Evolutionary conservation across 2,329 filamentous ascomycete genomes (phyloP).

Genomic region (Aureobasidium vineae): DNA sequence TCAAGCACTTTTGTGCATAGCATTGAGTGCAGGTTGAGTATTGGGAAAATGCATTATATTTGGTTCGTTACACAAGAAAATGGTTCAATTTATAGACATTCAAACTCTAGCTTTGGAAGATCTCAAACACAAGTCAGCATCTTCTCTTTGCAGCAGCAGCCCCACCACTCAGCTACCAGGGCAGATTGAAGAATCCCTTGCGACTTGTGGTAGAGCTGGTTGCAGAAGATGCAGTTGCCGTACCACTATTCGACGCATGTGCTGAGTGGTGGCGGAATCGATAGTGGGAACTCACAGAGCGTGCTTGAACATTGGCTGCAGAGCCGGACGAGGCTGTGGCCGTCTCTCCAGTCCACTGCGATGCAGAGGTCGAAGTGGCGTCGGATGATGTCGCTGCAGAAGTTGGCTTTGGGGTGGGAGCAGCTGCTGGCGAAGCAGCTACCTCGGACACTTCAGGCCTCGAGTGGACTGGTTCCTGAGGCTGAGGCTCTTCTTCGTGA

Average conservation of each 20-base stretch:
- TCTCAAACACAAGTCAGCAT: background rate
- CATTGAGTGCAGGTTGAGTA: too few relatives aligned
- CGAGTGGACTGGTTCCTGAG: background rate
- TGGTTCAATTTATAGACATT: background rate
- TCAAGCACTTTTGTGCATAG: too few relatives aligned
- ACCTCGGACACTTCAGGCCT: background rate
- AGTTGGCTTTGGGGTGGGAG: slow-evolving; percentile 8
- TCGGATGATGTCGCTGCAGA: background rate
- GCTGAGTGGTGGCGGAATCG: slow-evolving; percentile 14
- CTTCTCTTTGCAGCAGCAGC: background rate
- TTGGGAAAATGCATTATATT: background rate
- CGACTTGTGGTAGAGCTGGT: slow-evolving; percentile 2
- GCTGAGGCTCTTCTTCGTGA: background rate
- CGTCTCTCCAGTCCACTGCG: slow-evolving; percentile 12
- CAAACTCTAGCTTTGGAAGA: background rate
- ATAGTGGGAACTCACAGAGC: slow-evolving; percentile 21
- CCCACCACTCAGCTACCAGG: slow-evolving; percentile 18
- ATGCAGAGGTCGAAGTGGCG: background rate
- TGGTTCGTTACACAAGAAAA: slow-evolving; percentile 4
- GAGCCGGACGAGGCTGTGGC: background rate
- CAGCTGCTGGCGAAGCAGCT: background rate
- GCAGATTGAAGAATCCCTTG: slow-evolving; percentile 18
- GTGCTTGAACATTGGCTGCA: background rate
- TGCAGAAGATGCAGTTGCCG: background rate
- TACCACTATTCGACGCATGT: background rate